Base-by-base conservation (phyloP, 2,329 filamentous ascomycete genomes). In the Colletotrichum sp. region DNA sequence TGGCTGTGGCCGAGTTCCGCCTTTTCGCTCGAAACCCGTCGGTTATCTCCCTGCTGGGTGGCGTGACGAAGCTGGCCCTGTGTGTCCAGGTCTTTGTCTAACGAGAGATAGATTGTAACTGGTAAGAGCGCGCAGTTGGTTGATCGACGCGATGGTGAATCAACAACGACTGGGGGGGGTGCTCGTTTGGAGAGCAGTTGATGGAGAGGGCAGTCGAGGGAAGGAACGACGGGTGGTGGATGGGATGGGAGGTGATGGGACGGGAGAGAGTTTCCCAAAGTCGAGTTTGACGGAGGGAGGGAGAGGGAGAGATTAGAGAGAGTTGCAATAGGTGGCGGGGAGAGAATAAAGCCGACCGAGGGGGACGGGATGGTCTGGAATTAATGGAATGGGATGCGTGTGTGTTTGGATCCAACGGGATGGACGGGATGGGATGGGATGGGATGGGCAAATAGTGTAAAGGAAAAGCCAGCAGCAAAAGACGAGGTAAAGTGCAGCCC, bases 1-100 rank as follows among this genome's bases (percentile, higher is more conserved):
- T 76, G 32, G 65, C 32, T 48, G 70, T 68, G 73, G 73, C 74
- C 74, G 48, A 76, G 74, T 76, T 76, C 74, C 74, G 74, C 74
- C 73, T 73, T 73, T 76, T 74, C 59, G 74, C 70, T 76, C 70
- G 59, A 65, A 76, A 76, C 70, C 73, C 28, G 70, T 76, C 74
- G 74, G 74, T 76, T 74, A 74, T 76, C 71, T 74, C 74, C 74
- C 65, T 60, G 44, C 44, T 52, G 48, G 64, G 74, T 76, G 70
- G 74, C 74, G 74, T 74, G 59, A 76, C 64, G 73, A 67, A 68
- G 64, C 68, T 48, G 57, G 52, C 74, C 32, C 70, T 69, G 64
- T 63, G 65, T 65, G 52, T 61, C 60, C 39, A 34, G 36, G 65
- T 70, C 71, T 74, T 70, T 64, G 61, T 75, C 66, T 61, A 61